Evolutionary conservation across 148 eudicot species (phyloP), one percentile per base, ranked within the genome.

Genomic region (Suaeda aralocaspica): DNA sequence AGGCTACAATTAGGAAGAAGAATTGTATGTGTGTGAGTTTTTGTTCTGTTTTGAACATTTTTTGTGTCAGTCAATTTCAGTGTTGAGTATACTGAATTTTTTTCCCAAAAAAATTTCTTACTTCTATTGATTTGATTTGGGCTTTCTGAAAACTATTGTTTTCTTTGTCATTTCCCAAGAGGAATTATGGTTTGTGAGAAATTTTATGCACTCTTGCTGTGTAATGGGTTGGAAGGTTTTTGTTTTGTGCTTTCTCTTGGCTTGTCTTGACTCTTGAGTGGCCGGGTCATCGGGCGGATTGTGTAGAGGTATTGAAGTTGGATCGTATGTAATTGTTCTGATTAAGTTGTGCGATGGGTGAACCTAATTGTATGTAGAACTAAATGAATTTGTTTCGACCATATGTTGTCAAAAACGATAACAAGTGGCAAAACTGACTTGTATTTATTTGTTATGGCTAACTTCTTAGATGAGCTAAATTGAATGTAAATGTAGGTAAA

Each of bases 131-230:
- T 68, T 75, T 75, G 73, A 75, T 75, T 57, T 68, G 29, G 21
- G 66, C 31, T 21, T 62, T 36, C 25, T 68, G 52, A 59, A 19
- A 22, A 49, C 19, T 62, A 9, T 64, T 63, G 5, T 26, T 29
- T 53, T 66, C 24, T 62, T 76, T 76, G 78, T 76, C 78, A 69
- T 76, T 69, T 76, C 74, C 78, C 56, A 46, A 18, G 53, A 21
- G 58, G 71, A 73, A 66, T 66, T 31, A 73, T 73, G 71, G 24
- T 50, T 0, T 57, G 26, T 30, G 19, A 22, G 65, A 56, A 63
- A 39, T 52, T 64, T 53, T 36, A 52, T 63, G 51, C 57, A 9
- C 51, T 24, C 22, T 0, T 0, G 19, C 5, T 4, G 2, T 36
- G 41, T 8, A 36, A 36, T 36, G 50, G 18, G n/a, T 12, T 46